Evolutionary conservation across 2,329 filamentous ascomycete species (phyloP).

Genomic region (Alternaria sp.): DNA sequence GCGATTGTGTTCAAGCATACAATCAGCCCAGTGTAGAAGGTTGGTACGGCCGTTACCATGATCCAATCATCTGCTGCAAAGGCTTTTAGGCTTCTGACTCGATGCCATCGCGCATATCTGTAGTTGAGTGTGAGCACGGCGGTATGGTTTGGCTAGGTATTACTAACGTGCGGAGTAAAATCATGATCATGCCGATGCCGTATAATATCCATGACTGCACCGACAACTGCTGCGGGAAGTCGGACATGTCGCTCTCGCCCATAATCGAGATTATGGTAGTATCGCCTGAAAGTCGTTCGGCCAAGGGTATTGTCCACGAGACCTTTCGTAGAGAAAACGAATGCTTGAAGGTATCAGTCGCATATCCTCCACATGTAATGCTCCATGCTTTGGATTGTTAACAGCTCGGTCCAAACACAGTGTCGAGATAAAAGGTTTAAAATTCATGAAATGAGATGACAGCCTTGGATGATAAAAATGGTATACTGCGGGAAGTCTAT

Average conservation of each 20-base stretch:
- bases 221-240: constrained; percentile 26
- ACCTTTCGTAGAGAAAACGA: neutral
- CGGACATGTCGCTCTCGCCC: neutral
- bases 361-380: neutral
- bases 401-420: neutral
- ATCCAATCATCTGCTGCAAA: constrained; percentile 40
- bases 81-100: constrained; percentile 25
- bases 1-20: constrained; percentile 52
- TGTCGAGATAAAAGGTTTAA: neutral
- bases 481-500: neutral
- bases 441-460: neutral
- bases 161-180: constrained; percentile 36
- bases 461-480: neutral
- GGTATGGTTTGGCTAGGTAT: neutral
- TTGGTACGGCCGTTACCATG: constrained; percentile 34
- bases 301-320: neutral
- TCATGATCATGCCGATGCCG: constrained; percentile 36
- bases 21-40: constrained; percentile 51
- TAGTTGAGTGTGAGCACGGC: neutral
- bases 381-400: neutral
- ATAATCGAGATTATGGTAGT: neutral
- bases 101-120: constrained; percentile 37
- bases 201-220: constrained; percentile 39
- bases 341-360: neutral
- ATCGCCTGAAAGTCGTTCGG: neutral